phyloP scores from a whole-genome alignment of 176 grass and related monocot genomes.

The Lolium perenne region DNA sequence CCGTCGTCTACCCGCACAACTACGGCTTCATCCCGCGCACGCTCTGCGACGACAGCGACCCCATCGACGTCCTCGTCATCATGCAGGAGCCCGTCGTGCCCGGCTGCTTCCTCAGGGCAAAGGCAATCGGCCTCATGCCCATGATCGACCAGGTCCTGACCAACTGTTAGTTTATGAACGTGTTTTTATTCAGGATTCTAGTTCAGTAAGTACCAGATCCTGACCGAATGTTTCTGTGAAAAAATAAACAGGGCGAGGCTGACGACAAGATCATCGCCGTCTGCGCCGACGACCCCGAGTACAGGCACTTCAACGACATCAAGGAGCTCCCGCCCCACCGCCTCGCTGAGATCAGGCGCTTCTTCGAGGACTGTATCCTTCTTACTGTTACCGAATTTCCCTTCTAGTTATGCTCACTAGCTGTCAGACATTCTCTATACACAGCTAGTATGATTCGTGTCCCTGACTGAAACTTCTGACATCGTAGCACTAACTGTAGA shows the following conservation, averaged over 20 bases:
- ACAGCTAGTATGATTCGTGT: background rate
- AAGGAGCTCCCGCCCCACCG: background rate
- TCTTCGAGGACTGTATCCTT: conserved; percentile 29
- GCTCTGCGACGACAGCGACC: conserved; percentile 89
- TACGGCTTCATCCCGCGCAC: conserved; percentile 97
- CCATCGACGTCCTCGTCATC: conserved; percentile 87
- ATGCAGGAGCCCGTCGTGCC: conserved; percentile 95
- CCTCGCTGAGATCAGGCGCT: background rate
- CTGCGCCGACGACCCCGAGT: conserved; percentile 22
- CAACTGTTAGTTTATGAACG: too few species aligned
- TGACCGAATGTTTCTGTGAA: too few species aligned
- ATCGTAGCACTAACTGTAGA: background rate
- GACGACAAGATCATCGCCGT: conserved; percentile 33
- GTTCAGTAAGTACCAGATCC: too few species aligned
- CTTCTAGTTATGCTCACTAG: background rate
- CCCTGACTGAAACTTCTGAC: background rate
- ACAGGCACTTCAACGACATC: conserved; percentile 30
- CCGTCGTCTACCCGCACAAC: conserved; percentile 94
- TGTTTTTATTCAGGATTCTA: too few species aligned
- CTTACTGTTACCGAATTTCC: fast-evolving
- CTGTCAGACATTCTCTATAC: background rate
- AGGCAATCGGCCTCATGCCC: conserved; percentile 77
- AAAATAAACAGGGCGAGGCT: background rate
- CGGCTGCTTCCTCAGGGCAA: conserved; percentile 66
- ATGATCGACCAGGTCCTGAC: conserved; percentile 46